Conservation (phyloP, 495 filamentous ascomycete species). For the Podospora pseudocomata region DNA sequence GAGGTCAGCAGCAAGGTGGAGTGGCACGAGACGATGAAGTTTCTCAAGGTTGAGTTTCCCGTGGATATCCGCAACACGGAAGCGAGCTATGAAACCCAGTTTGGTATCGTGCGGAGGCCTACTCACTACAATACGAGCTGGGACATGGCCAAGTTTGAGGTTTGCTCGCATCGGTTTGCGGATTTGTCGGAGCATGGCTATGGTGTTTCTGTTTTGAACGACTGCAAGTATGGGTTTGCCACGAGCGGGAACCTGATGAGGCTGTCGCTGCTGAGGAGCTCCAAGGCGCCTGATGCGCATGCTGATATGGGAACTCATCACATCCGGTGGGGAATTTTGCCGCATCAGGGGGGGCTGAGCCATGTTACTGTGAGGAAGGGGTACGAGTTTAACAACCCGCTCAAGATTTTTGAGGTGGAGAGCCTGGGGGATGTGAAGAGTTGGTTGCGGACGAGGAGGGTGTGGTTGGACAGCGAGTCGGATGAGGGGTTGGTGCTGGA, state of each 20-base stretch:
- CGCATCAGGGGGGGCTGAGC: conserved; percentile 69
- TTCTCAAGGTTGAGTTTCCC: conserved; percentile 98
- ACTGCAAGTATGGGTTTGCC: conserved; percentile 96
- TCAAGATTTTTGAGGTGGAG: conserved; percentile 48
- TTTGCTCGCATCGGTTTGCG: conserved; percentile 97
- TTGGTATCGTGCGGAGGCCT: conserved; percentile 78
- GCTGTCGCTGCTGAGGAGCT: conserved; percentile 78
- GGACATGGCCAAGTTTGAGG: conserved; percentile 99
- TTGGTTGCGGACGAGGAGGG: background rate
- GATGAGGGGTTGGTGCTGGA: conserved; percentile 67
- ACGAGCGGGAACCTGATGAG: conserved; percentile 90
- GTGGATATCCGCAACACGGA: conserved; percentile 89
- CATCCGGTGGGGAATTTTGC: conserved; percentile 89
- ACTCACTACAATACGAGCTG: conserved; percentile 97
- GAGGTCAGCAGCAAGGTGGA: conserved; percentile 80
- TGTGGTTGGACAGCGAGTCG: conserved; percentile 46
- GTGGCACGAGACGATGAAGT: conserved; percentile 94
- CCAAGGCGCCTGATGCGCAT: conserved; percentile 94
- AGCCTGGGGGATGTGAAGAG: conserved; percentile 44
- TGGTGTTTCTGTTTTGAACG: conserved; percentile 91
- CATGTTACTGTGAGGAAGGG: conserved; percentile 74
- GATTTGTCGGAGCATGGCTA: conserved; percentile 90
- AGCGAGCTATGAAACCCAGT: conserved; percentile 94
- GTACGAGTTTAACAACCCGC: conserved; percentile 84
- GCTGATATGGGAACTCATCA: conserved; percentile 93